Evolutionary conservation across 2,329 filamentous ascomycete species (phyloP).

Genomic region (Phaeosphaeriaceae sp.): DNA sequence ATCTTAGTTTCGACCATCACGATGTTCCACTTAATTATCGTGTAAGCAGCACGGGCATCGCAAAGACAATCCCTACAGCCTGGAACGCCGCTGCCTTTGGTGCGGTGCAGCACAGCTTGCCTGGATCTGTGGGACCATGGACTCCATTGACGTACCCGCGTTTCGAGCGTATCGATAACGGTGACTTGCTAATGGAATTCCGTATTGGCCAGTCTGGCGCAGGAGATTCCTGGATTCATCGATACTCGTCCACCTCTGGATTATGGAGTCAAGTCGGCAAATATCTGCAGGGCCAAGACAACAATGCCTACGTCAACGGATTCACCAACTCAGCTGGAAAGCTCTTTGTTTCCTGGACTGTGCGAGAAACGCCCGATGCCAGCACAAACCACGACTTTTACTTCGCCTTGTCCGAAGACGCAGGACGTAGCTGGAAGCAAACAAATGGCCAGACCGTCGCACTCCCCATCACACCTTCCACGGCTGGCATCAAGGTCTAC

Average conservation of each 20-base stretch:
- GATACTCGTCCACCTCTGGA: conserved; percentile 49
- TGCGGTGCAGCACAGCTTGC: conserved; percentile 36
- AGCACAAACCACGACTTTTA: conserved; percentile 60
- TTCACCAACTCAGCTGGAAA: conserved; percentile 46
- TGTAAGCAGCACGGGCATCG: conserved; percentile 38
- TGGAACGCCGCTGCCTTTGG: conserved; percentile 40
- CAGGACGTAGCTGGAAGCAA: conserved; percentile 54
- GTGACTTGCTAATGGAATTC: conserved; percentile 56
- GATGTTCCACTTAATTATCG: conserved; percentile 47
- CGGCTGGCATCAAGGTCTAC: conserved; percentile 53
- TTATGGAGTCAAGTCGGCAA: conserved; percentile 51
- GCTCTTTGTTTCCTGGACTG: conserved; percentile 59
- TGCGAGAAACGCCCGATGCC: conserved; percentile 56
- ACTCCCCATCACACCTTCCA: conserved; percentile 51
- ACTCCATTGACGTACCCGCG: conserved; percentile 58
- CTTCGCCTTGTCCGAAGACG: conserved; percentile 57
- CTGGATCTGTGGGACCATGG: conserved; percentile 42
- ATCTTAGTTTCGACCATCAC: conserved; percentile 61
- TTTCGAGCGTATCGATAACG: conserved; percentile 50
- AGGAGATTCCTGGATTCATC: conserved; percentile 57
- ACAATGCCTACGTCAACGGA: conserved; percentile 61
- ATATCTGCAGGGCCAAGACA: conserved; percentile 54
- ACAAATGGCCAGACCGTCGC: conserved; percentile 47
- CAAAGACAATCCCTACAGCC: conserved; percentile 33
- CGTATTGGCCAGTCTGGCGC: conserved; percentile 60